Evolutionary conservation across 2,329 filamentous ascomycete genomes (phyloP).

Genomic region (Madurella fahalii): DNA sequence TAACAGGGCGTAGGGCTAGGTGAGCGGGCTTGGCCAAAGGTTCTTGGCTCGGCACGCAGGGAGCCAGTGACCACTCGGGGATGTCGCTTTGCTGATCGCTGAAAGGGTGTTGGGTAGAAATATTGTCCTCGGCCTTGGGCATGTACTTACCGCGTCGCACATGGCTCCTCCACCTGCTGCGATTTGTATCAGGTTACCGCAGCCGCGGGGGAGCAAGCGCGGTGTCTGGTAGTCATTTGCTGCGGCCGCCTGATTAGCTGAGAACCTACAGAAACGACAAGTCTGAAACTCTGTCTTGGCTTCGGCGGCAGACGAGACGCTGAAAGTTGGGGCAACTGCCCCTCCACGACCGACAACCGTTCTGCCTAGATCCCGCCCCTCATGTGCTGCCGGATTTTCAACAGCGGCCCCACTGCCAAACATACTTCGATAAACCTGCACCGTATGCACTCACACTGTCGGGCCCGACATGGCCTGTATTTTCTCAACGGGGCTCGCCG

Average conservation of each 20-base stretch:
- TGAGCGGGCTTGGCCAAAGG: constrained; percentile 17
- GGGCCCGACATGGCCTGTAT: too few relatives aligned
- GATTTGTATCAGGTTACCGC: background rate
- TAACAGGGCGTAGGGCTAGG: constrained; percentile 19
- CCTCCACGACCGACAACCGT: background rate
- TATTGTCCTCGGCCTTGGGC: background rate
- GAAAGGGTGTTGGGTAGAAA: background rate
- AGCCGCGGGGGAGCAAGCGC: background rate
- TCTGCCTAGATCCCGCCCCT: constrained; percentile 1
- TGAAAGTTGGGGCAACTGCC: background rate
- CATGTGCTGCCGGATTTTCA: background rate
- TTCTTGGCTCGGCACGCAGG: constrained; percentile 14
- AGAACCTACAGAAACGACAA: constrained; percentile 1
- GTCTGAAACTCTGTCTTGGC: constrained; percentile 11
- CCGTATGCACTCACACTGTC: too few relatives aligned
- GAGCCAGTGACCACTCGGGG: background rate
- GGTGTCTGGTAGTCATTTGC: constrained; percentile 3
- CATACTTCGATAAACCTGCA: too few relatives aligned
- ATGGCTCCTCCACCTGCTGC: constrained; percentile 2
- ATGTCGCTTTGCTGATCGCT: background rate
- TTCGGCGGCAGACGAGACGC: constrained; percentile 6
- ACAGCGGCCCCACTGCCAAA: too few relatives aligned
- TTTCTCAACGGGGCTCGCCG: too few relatives aligned
- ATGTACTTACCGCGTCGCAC: background rate
- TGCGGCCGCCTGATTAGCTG: constrained; percentile 6